These are phyloP conservation scores for Suillus ampliporus DNA, from an alignment of 768 basidiomycete genomes.

Conservation along the genomic window DNA sequence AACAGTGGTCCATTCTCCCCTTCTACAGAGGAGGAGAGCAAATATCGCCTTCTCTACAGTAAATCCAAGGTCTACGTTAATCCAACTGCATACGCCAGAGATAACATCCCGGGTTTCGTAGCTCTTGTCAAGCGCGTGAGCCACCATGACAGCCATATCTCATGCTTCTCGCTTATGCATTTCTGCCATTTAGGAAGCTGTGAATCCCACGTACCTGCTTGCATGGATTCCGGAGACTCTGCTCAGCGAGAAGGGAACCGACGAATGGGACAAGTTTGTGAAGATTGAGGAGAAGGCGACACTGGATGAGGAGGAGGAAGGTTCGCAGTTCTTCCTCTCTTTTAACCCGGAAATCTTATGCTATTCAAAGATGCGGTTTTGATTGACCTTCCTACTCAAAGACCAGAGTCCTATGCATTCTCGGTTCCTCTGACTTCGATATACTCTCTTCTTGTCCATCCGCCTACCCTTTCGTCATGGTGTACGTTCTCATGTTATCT, in stretches of 20 bases:
- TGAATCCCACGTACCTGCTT: conserved; percentile 78
- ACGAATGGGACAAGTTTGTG: conserved; percentile 91
- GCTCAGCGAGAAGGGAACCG: conserved; percentile 78
- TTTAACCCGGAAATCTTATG: conserved; percentile 9
- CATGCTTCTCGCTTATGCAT: conserved; percentile 16
- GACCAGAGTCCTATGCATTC: conserved; percentile 92
- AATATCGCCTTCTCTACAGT: conserved; percentile 80
- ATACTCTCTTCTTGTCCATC: conserved; percentile 86
- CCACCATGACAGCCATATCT: conserved; percentile 21
- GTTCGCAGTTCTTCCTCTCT: conserved; percentile 43
- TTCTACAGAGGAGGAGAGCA: conserved; percentile 55
- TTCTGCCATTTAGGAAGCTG: conserved; percentile 59
- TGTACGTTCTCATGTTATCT: conserved; percentile 50
- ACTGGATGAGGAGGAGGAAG: conserved; percentile 73
- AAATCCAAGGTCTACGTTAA: conserved; percentile 97
- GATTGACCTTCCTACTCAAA: conserved; percentile 81
- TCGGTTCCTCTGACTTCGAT: conserved; percentile 91
- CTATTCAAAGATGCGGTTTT: conserved; percentile 71
- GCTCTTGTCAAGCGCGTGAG: conserved; percentile 88
- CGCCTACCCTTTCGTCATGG: conserved; percentile 86
- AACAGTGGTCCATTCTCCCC: conserved; percentile 12
- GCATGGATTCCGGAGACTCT: conserved; percentile 94
- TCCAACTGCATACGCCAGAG: conserved; percentile 88
- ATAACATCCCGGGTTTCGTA: conserved; percentile 94
- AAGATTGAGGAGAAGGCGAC: conserved; percentile 75